Base-by-base conservation (phyloP, 2,329 filamentous ascomycete species). In the Fusarium beomiforme region DNA sequence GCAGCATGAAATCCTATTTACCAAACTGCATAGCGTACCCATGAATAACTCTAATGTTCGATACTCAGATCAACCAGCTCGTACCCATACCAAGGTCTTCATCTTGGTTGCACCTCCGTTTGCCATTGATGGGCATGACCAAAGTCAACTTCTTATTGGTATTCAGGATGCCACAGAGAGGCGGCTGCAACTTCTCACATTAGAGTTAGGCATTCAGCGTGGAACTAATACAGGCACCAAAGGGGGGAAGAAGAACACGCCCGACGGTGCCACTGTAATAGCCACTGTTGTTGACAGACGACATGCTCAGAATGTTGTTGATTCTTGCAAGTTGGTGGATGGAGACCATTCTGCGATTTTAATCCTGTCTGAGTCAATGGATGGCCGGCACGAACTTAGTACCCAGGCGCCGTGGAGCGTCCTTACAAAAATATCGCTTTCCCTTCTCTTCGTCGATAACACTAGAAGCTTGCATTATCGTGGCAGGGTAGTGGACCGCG, bases 341-440 rank as follows among this genome's bases (percentile, higher is more conserved):
- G 90, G 90, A 3, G 84, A 86, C 29, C 84, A 92, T 58, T 89
- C 90, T 34, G 89, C 90, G 70, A 91, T 95, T 55, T 81, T 94
- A 5, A 89, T 93, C 29, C 81, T 95, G 17, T 92, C 90, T 6
- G 88, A 91, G 72, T 88, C 89, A 26, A 85, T 86, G 54, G 84
- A 89, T 70, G 91, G 91, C 3, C 86, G 87, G 33, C 87, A 89
- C 49, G 89, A 92, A 75, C 80, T 95, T 19, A 93, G 90, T 71
- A 82, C 93, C 13, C 92, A 94, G 79, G 91, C 91, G 9, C 92
- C 92, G 1, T 95, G 92, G 92, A 90, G 91, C 62, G 87, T 87
- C 56, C 84, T 92, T 16, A 89, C 90, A n/a, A 89, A 89, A 44
- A 81, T 94, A n/a, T 83, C 86, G 1, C 80, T 94, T 4, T 90